Percentiles rank a stretch among this genome's conserved stretches.
Conservation (phyloP, 2,329 filamentous ascomycete species). For the Paecilomyces fulvus region DNA sequence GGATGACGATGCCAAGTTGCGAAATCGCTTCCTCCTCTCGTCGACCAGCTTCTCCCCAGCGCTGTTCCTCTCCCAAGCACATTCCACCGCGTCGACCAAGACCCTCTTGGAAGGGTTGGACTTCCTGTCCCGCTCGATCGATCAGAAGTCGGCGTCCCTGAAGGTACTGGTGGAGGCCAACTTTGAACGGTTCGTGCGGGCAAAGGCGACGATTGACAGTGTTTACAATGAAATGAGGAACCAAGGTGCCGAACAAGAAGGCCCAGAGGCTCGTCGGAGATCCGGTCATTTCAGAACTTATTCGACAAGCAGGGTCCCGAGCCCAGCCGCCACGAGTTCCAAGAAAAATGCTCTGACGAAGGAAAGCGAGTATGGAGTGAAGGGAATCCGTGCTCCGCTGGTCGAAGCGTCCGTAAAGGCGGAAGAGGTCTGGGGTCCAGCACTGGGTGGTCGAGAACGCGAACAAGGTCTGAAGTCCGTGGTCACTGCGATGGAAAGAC, state of each 20-base stretch:
- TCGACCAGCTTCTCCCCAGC: conserved; percentile 92
- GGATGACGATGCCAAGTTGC: conserved; percentile 71
- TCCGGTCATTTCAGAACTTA: conserved; percentile 49
- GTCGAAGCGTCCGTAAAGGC: conserved; percentile 88
- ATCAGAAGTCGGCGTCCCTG: conserved; percentile 92
- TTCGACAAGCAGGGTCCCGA: conserved; percentile 31
- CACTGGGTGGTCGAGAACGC: conserved; percentile 80
- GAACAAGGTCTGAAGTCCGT: conserved; percentile 79
- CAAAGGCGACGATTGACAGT: conserved; percentile 96
- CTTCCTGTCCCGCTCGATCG: conserved; percentile 80
- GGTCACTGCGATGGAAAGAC: conserved; percentile 64
- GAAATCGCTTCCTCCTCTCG: conserved; percentile 88
- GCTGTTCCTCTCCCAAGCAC: conserved; percentile 85
- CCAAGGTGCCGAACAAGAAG: conserved; percentile 51
- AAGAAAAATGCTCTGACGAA: conserved; percentile 88
- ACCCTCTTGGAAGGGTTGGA: conserved; percentile 74
- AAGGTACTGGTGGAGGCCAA: conserved; percentile 96
- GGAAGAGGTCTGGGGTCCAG: conserved; percentile 95
- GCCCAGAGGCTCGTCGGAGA: conserved; percentile 42
- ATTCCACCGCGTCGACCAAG: conserved; percentile 75
- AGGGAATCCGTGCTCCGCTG: conserved; percentile 79
- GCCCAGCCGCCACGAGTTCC: conserved; percentile 42
- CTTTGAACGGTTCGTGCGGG: conserved; percentile 94
- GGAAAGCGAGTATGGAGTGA: conserved; percentile 83
- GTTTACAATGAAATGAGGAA: conserved; percentile 93